A percentile compares a stretch with the other conserved stretches of the same genome.
phyloP scores from a whole-genome alignment of 2,329 filamentous ascomycete species.

The Aspergillus hiratsukae region DNA sequence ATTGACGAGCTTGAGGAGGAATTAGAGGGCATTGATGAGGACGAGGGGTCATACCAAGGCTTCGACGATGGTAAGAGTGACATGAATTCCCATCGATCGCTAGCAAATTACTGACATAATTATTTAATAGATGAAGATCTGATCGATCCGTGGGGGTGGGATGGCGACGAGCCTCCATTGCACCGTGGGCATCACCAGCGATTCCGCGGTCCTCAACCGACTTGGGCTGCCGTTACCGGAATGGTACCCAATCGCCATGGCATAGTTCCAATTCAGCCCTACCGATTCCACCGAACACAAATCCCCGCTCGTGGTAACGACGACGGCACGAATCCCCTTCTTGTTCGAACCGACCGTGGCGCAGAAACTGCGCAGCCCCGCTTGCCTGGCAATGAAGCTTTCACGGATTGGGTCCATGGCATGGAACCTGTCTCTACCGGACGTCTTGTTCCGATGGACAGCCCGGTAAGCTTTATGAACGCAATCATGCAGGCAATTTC shows the following conservation, averaged over 20 bases:
- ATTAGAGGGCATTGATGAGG: slow-evolving; percentile 43
- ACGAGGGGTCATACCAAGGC: slow-evolving; percentile 38
- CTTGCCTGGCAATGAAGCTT: slow-evolving; percentile 35
- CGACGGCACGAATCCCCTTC: slow-evolving; percentile 80
- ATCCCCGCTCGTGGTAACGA: slow-evolving; percentile 58
- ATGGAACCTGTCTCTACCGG: slow-evolving; percentile 45
- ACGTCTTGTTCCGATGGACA: slow-evolving; percentile 44
- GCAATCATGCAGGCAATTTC: slow-evolving; percentile 54
- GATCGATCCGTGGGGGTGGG: slow-evolving; percentile 48
- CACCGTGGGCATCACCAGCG: slow-evolving; percentile 47
- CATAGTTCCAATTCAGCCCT: slow-evolving; percentile 38
- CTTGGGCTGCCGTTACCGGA: slow-evolving; percentile 61
- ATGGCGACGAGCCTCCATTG: slow-evolving; percentile 48
- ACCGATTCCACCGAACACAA: slow-evolving; percentile 42
- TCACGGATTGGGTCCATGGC: slow-evolving; percentile 51
- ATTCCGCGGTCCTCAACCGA: slow-evolving; percentile 54
- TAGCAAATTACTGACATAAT: slow-evolving; percentile 28
- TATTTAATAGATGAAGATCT: slow-evolving; percentile 31
- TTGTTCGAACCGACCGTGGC: slow-evolving; percentile 57
- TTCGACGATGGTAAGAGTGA: slow-evolving; percentile 28
- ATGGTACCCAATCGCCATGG: slow-evolving; percentile 51
- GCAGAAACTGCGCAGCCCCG: slow-evolving; percentile 33
- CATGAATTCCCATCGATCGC: background rate
- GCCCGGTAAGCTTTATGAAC: slow-evolving; percentile 54
- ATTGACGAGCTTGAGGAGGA: slow-evolving; percentile 45